phyloP scores from a whole-genome alignment of 2,329 filamentous ascomycete genomes.

The Trichothecium sympodiale region DNA sequence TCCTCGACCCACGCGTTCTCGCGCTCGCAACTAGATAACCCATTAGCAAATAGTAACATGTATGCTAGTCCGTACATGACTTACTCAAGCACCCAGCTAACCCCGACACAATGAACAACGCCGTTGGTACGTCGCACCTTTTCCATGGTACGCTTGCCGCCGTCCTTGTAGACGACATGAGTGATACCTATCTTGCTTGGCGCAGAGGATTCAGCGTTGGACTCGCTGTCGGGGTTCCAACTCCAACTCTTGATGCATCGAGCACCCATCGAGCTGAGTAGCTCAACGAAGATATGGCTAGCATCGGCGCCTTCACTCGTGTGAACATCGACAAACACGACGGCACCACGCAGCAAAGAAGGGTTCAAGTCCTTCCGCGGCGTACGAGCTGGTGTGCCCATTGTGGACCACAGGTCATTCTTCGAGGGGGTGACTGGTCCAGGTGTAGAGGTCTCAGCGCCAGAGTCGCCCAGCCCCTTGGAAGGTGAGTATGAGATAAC shows the following conservation, averaged over 20 bases:
- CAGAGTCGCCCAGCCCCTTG: slow-evolving; percentile 23
- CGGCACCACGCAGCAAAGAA: slow-evolving; percentile 53
- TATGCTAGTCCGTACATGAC: slow-evolving; percentile 19
- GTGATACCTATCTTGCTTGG: slow-evolving; percentile 59
- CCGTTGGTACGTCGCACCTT: slow-evolving; percentile 65
- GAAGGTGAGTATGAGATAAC: slow-evolving; percentile 44
- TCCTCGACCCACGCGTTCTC: slow-evolving; percentile 71
- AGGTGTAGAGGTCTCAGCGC: slow-evolving; percentile 13
- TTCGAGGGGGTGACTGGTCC: slow-evolving; percentile 6
- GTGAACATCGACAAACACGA: slow-evolving; percentile 76
- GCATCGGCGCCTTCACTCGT: slow-evolving; percentile 74
- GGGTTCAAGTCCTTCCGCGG: slow-evolving; percentile 42
- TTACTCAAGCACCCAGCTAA: slow-evolving; percentile 83
- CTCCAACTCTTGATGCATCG: slow-evolving; percentile 65
- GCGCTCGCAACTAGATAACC: slow-evolving; percentile 52
- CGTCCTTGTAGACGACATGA: slow-evolving; percentile 85
- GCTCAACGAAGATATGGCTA: slow-evolving; percentile 68
- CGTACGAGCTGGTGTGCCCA: slow-evolving; percentile 45
- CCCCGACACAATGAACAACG: slow-evolving; percentile 74
- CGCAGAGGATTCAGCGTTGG: slow-evolving; percentile 22
- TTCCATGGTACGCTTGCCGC: slow-evolving; percentile 67
- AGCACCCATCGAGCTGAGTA: slow-evolving; percentile 73
- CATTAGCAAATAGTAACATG: neutral
- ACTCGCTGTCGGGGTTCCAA: slow-evolving; percentile 47
- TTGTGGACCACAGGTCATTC: slow-evolving; percentile 38